Percentiles rank a stretch among this genome's conserved stretches.
Evolutionary conservation across 306 rosid species (phyloP).

Genomic region (Gleditsia sinensis): DNA sequence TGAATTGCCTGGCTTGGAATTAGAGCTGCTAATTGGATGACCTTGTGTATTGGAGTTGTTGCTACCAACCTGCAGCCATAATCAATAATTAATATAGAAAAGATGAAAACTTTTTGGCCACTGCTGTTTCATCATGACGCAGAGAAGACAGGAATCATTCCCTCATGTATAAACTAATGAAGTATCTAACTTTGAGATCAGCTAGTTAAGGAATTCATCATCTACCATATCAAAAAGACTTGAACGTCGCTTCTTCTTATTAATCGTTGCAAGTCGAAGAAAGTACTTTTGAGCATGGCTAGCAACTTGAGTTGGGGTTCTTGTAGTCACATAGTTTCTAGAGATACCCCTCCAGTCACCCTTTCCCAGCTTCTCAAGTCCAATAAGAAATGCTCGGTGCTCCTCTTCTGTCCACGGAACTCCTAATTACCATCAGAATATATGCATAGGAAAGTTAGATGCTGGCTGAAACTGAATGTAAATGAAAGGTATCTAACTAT

Average conservation of each 20-base stretch:
- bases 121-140: too few relatives aligned
- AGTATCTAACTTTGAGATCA: neutral
- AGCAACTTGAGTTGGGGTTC: constrained; percentile 85
- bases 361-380: constrained; percentile 75
- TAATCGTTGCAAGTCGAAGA: constrained; percentile 52
- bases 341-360: constrained; percentile 89
- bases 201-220: neutral
- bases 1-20: constrained; percentile 18
- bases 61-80: constrained; percentile 47
- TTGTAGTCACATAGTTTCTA: constrained; percentile 59
- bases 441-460: neutral
- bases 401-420: constrained; percentile 87
- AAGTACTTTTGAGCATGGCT: constrained; percentile 85
- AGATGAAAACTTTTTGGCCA: too few relatives aligned
- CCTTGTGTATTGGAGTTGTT: constrained; percentile 2
- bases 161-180: too few relatives aligned
- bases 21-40: neutral
- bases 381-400: constrained; percentile 64
- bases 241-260: constrained; percentile 70
- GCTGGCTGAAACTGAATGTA: neutral
- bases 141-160: too few relatives aligned
- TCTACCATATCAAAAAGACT: constrained; percentile 74
- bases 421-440: constrained; percentile 37
- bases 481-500: neutral
- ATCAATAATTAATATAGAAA: too few relatives aligned